Percentiles rank a stretch among this genome's conserved stretches.
phyloP scores from a whole-genome alignment of 1,139 yeast genomes.

The Candida neerlandica region DNA sequence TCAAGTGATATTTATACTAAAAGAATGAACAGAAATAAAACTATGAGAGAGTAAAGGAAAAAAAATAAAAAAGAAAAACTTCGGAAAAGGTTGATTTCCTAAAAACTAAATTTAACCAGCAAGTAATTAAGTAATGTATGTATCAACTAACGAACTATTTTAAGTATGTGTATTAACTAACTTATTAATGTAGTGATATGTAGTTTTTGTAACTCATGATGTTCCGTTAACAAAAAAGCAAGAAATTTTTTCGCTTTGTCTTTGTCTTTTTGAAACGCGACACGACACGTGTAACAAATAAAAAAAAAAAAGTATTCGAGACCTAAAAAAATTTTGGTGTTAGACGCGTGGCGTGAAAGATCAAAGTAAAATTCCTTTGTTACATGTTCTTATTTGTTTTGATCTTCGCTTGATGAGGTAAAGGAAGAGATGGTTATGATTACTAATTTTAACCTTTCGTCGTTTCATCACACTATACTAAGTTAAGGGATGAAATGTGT shows the following conservation, averaged over 20 bases:
- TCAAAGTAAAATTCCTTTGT: background rate
- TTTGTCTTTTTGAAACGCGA: slow-evolving; percentile 1
- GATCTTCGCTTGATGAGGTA: slow-evolving; percentile 1
- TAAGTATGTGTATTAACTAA: background rate
- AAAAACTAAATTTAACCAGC: too few species aligned
- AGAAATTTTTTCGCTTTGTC: background rate
- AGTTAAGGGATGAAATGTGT: too few species aligned
- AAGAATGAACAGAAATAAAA: background rate
- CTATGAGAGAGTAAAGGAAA: background rate
- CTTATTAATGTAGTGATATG: slow-evolving; percentile 1
- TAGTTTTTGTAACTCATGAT: background rate
- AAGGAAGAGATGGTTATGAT: background rate
- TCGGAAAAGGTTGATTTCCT: too few species aligned
- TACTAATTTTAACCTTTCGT: background rate
- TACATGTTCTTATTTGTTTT: background rate
- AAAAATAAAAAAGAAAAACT: background rate
- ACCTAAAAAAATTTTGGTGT: too few species aligned
- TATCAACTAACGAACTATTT: too few species aligned
- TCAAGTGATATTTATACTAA: slow-evolving; percentile 5
- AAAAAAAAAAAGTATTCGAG: background rate
- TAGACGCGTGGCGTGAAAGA: slow-evolving; percentile 1
- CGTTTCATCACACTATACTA: background rate
- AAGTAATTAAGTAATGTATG: too few species aligned
- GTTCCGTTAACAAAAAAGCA: background rate
- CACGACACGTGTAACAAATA: slow-evolving; percentile 1